Evolutionary conservation across 2,329 filamentous ascomycete species (phyloP).

Genomic region (Coleophoma eucalyptorum): DNA sequence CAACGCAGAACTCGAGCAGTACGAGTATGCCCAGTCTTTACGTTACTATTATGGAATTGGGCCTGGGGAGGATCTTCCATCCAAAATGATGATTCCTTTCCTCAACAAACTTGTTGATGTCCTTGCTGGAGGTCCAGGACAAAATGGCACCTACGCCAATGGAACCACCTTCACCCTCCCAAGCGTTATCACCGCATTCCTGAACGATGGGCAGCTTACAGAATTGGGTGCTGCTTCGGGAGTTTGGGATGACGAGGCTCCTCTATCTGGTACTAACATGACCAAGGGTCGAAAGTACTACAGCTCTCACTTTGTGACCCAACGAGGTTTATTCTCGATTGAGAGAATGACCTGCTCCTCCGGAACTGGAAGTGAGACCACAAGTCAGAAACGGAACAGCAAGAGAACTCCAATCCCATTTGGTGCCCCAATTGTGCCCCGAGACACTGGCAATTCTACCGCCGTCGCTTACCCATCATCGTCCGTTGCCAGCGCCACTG

Average conservation of each 20-base stretch:
- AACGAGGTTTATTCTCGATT: conserved; percentile 63
- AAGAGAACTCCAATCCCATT: too few relatives aligned
- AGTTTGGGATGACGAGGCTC: conserved; percentile 53
- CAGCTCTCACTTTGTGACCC: conserved; percentile 53
- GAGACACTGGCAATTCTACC: neutral
- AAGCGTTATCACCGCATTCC: conserved; percentile 55
- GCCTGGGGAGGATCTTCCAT: conserved; percentile 48
- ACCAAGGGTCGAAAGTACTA: conserved; percentile 46
- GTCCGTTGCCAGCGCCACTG: conserved; percentile 4
- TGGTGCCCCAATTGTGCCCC: too few relatives aligned
- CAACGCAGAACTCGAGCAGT: conserved; percentile 55
- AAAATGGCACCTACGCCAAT: conserved; percentile 41
- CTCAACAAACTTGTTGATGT: conserved; percentile 49
- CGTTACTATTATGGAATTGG: conserved; percentile 66
- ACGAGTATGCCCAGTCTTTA: conserved; percentile 66
- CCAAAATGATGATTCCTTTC: conserved; percentile 59
- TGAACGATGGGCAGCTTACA: conserved; percentile 64
- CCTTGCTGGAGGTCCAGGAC: conserved; percentile 47
- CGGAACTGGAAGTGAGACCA: neutral
- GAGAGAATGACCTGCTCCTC: conserved; percentile 53
- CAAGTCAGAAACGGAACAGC: too few relatives aligned
- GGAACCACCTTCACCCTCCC: conserved; percentile 46
- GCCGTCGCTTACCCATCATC: neutral
- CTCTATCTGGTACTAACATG: conserved; percentile 43
- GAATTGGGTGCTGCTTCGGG: conserved; percentile 57